phyloP scores from a whole-genome alignment of 495 filamentous ascomycete species.

The Delitschia confertaspora region DNA sequence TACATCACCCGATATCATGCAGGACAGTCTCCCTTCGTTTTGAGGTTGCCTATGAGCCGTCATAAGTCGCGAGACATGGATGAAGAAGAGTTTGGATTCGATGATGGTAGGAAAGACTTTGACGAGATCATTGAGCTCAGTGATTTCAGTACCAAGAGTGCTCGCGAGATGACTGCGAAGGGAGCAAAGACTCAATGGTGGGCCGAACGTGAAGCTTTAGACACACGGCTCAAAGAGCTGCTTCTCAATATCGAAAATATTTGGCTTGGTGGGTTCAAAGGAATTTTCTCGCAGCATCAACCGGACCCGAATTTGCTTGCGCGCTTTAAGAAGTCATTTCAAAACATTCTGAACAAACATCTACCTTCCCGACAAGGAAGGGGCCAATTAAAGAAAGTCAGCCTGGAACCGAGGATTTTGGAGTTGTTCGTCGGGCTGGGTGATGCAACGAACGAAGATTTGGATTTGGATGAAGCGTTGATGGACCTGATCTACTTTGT shows the following conservation, averaged over 20 bases:
- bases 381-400: conserved; percentile 43
- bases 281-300: conserved; percentile 70
- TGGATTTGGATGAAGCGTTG: conserved; percentile 73
- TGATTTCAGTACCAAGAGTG: conserved; percentile 73
- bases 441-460: conserved; percentile 52
- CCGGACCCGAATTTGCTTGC: conserved; percentile 53
- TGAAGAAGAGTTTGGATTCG: conserved; percentile 75
- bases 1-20: conserved; percentile 69
- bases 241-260: conserved; percentile 78
- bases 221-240: conserved; percentile 65
- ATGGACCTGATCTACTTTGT: conserved; percentile 92
- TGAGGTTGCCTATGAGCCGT: conserved; percentile 74
- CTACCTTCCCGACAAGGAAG: conserved; percentile 73
- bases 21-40: conserved; percentile 65
- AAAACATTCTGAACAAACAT: conserved; percentile 74
- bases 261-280: conserved; percentile 91
- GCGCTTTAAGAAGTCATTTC: conserved; percentile 66
- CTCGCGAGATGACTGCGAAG: conserved; percentile 49
- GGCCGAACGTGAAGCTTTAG: conserved; percentile 70
- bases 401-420: conserved; percentile 65
- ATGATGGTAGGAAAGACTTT: conserved; percentile 66
- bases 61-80: conserved; percentile 72
- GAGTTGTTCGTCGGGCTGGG: conserved; percentile 84
- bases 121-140: conserved; percentile 69
- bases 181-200: conserved; percentile 75